A percentile compares a stretch with the other conserved stretches of the same genome.
These are phyloP conservation scores for Phanerochaete sordida DNA, from an alignment of 768 basidiomycete genomes.

Conservation along the genomic window DNA sequence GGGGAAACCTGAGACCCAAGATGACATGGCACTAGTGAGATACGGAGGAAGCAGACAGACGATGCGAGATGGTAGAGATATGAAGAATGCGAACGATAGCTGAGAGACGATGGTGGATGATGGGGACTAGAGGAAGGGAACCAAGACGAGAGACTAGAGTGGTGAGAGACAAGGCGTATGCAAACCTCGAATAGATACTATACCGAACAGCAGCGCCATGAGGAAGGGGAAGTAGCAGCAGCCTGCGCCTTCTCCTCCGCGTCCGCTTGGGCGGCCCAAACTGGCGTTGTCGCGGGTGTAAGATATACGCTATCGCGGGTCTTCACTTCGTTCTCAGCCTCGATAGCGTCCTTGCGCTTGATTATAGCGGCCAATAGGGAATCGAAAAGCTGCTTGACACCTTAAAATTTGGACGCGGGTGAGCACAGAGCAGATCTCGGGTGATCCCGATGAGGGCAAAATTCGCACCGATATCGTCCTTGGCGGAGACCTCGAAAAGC, in stretches of 20 bases:
- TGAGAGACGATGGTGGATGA: conserved; percentile 6
- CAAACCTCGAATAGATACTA: conserved; percentile 21
- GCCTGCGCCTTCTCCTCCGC: conserved; percentile 57
- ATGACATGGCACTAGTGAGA: neutral
- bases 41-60: conserved; percentile 10
- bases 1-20: neutral
- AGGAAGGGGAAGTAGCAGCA: conserved; percentile 35
- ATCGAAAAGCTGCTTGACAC: conserved; percentile 77
- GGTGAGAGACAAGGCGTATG: conserved; percentile 7
- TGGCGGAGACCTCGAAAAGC: conserved; percentile 88
- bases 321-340: conserved; percentile 74
- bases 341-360: conserved; percentile 70
- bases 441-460: neutral
- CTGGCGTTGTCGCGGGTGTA: conserved; percentile 55
- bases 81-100: conserved; percentile 15
- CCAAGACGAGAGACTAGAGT: conserved; percentile 2
- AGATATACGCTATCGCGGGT: conserved; percentile 84
- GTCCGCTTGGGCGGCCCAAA: conserved; percentile 78
- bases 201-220: conserved; percentile 69
- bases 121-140: conserved; percentile 12
- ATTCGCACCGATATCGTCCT: conserved; percentile 74
- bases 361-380: conserved; percentile 81
- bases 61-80: conserved; percentile 16
- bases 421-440: neutral
- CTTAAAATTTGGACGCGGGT: conserved; percentile 33